A percentile compares a stretch with the other conserved stretches of the same genome.
These are phyloP conservation scores for Lentinus polychrous DNA, from an alignment of 1,284 basidiomycete genomes.

Conservation along the genomic window DNA sequence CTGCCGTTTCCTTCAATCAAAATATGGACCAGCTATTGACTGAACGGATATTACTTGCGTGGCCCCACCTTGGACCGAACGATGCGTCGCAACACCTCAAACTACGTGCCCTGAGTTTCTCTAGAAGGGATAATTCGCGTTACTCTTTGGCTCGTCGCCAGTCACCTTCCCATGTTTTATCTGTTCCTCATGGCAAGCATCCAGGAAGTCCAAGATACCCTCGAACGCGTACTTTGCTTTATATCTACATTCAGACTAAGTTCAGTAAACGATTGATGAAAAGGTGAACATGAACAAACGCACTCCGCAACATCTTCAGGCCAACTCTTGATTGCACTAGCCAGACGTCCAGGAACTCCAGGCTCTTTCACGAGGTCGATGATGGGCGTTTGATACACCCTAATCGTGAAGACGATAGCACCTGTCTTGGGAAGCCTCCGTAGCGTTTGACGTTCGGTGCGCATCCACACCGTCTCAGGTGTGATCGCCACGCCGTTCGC, in stretches of 20 bases:
- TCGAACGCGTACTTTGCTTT: constrained; percentile 50
- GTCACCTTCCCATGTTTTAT: constrained; percentile 18
- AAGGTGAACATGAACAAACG: constrained; percentile 6
- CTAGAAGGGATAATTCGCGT: no score
- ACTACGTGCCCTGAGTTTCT: no score
- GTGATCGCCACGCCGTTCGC: constrained; percentile 18
- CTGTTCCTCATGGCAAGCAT: constrained; percentile 36
- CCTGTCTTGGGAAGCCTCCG: constrained; percentile 61
- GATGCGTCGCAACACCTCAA: no score
- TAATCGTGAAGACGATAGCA: constrained; percentile 71
- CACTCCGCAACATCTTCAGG: constrained; percentile 51
- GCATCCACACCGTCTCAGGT: constrained; percentile 48
- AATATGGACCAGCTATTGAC: no score
- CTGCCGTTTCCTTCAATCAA: no score
- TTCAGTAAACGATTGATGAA: not conserved
- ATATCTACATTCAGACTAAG: constrained; percentile 29
- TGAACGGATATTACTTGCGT: no score
- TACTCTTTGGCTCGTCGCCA: not conserved
- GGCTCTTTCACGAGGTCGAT: constrained; percentile 51
- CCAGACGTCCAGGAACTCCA: constrained; percentile 62
- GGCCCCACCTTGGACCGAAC: no score
- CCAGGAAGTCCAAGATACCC: constrained; percentile 43
- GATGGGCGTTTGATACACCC: constrained; percentile 64
- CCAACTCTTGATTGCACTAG: constrained; percentile 64
- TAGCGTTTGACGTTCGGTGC: constrained; percentile 70